Base-by-base conservation (phyloP, 2,329 filamentous ascomycete genomes). In the Clonostachys byssicola region DNA sequence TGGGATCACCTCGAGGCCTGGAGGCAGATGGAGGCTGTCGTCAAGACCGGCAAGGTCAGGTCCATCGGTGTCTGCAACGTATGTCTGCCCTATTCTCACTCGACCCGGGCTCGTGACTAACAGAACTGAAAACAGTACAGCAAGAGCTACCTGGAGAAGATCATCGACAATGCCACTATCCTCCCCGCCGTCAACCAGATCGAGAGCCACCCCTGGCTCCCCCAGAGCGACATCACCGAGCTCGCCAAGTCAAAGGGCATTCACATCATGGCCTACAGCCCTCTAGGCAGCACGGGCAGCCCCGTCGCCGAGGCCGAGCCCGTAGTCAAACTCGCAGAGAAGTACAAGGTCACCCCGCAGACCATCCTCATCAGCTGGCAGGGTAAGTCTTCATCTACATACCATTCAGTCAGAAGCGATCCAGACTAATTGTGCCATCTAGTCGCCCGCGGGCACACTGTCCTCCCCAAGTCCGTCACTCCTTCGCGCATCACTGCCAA, bases 1-100 rank as follows among this genome's bases (percentile, higher is more conserved):
- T 84, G 85, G 74, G 83, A 82, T 56, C 88, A 92, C 64, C 71
- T 88, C 53, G 76, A 88, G 49, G 89, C 87, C 44, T 95, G 88
- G 87, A 85, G 85, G 70, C 78, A 78, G 63, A 84, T 90, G 77
- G 87, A 90, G 72, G 77, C 75, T 52, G 70, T 89, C 6, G 70
- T 86, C 6, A 65, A 66, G 7, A 76, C 78, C 0, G 82, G 82
- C 54, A 85, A 83, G 66, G 66, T 71, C 49, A 71, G 66, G 59
- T 71, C 68, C 36, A 70, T 82, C 43, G 78, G 78, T 43, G 78
- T 82, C 42, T 76, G 71, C 66, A 82, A 82, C 61, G 72, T 73
- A 51, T n/a, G 66, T 53, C 5, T 47, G 33, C 18, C n/a, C 47
- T 20, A 34, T 14, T 5, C 20, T 36, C 12, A 39, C 13, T n/a